Conservation (phyloP, 2,329 filamentous ascomycete genomes). For the Tolypocladium sp. region DNA sequence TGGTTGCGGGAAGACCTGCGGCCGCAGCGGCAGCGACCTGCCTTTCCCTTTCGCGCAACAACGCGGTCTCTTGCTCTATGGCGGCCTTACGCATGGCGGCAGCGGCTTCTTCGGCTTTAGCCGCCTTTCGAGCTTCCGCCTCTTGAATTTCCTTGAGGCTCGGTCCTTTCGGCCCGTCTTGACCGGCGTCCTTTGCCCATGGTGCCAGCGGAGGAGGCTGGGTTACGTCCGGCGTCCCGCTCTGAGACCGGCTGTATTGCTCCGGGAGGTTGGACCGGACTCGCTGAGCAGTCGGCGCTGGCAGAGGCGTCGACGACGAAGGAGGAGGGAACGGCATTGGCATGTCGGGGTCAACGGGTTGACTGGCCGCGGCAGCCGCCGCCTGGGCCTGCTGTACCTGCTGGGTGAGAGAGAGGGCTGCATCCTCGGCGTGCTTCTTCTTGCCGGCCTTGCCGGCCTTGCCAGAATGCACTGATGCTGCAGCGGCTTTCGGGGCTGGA, state of each 20-base stretch:
- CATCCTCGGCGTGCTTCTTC: conserved; percentile 23
- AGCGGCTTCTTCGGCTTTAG: conserved; percentile 75
- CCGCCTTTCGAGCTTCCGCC: conserved; percentile 85
- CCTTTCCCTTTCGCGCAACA: conserved; percentile 51
- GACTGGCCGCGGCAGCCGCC: conserved; percentile 30
- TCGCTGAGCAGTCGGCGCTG: conserved; percentile 81
- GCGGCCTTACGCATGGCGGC: conserved; percentile 67
- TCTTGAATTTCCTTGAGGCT: conserved; percentile 96
- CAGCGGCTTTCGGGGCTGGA: conserved; percentile 3
- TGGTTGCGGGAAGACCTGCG: conserved; percentile 75
- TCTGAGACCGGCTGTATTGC: conserved; percentile 59
- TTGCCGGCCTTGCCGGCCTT: conserved; percentile 4
- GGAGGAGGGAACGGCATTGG: conserved; percentile 69
- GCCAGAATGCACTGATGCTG: not conserved
- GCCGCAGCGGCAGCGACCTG: conserved; percentile 41
- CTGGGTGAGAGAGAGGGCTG: conserved; percentile 62
- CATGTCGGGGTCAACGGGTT: conserved; percentile 50
- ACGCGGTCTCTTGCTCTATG: conserved; percentile 68
- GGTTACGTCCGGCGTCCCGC: conserved; percentile 59
- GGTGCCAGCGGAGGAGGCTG: conserved; percentile 71
- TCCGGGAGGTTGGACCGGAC: conserved; percentile 79
- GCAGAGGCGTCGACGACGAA: conserved; percentile 71
- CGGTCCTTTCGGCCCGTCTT: conserved; percentile 66
- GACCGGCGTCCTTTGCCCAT: conserved; percentile 82
- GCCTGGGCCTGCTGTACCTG: conserved; percentile 71